Base-by-base conservation (phyloP, 164 flowering plant species). In the Vitis rupestris region DNA sequence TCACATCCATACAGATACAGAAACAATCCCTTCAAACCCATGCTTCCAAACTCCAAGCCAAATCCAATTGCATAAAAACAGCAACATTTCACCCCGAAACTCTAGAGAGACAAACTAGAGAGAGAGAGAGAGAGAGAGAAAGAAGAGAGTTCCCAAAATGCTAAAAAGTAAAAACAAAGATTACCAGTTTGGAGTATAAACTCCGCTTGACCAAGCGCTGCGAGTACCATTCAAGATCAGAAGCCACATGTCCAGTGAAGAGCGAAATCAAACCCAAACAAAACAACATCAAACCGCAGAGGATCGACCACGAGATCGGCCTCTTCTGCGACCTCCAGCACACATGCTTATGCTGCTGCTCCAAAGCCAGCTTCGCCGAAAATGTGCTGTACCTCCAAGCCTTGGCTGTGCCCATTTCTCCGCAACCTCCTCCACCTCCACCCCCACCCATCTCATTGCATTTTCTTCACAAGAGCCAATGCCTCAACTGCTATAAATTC, bases 181-280 rank as follows among this genome's bases (percentile, higher is more conserved):
- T 70, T 81, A 82, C 87, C 85, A 70, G 72, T 65, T 65, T 78
- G 68, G 76, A 62, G 73, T 71, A 76, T 63, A 78, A 66, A 64
- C 74, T 69, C 44, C 65, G 83, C 65, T 83, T 84, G 15, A 82
- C 77, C 58, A 92, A 70, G 23, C 83, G 82, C 66, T 88, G 92
- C 4, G 96, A 86, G 77, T 95, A 88, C 88, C 90, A 85, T 44
- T 92, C 98, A n/a, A 91, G 86, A 80, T 93, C 83, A 68, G 96
- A 86, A 1, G 85, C 97, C 48, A 91, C 80, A 67, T 91, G 90
- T 4, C 98, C 97, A 11, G 87, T 89, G 73, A 90, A 85, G 44
- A 95, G 74, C 12, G 99, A 95, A 66, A 93, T 83, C 73, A 95
- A 74, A 29, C 98, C 97, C 63, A 95, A 58, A 12, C 74, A 85